Evolutionary conservation across 1,284 basidiomycete genomes (phyloP), one percentile per base, ranked within the genome.

Genomic region (Cystobasidium slooffiae): DNA sequence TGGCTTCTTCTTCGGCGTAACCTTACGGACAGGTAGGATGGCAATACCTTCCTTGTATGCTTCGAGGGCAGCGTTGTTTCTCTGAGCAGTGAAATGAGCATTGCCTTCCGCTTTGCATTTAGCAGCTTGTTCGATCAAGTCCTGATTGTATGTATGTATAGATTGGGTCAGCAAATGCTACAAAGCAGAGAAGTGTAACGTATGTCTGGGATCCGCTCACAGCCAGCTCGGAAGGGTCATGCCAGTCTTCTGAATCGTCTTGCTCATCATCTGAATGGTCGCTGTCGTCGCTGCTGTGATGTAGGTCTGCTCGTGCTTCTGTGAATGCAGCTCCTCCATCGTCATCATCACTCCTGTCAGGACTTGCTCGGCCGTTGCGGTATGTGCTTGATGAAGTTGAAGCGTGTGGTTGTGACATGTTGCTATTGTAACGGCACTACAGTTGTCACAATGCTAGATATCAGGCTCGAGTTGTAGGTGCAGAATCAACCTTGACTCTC

Each of bases 11-110:
- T 53, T 41, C 18, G 20, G 20, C n/a, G 55, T 46, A 0, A 46
- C 8, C 22, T 68, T 67, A 43, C 53, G 58, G n/a, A 22, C 65
- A 59, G 72, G 72, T 43, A 74, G 58, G 22, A 31, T 51, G 7
- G 64, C 72, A 9, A 74, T 31, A 16, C 72, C 72, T 41, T 61
- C 55, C 47, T 65, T 59, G 64, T 75, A 75, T 18, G 44, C 70
- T 31, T 62, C 62, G 7, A 73, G 20, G 8, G 75, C 75, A 18
- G 56, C 63, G 46, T 58, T n/a, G 9, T 41, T 67, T 18, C 64
- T 51, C 31, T 47, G 39, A 43, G 69, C 69, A 10, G 64, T 58
- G 47, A 72, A 75, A 41, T 72, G 53, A n/a, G 69, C 55, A 52
- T 75, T 75, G 31, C 69, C 75, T 43, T 52, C 39, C 31, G 63